Conservation (phyloP, 331 rosid genomes). For the Rhamnella rubrinervis region DNA sequence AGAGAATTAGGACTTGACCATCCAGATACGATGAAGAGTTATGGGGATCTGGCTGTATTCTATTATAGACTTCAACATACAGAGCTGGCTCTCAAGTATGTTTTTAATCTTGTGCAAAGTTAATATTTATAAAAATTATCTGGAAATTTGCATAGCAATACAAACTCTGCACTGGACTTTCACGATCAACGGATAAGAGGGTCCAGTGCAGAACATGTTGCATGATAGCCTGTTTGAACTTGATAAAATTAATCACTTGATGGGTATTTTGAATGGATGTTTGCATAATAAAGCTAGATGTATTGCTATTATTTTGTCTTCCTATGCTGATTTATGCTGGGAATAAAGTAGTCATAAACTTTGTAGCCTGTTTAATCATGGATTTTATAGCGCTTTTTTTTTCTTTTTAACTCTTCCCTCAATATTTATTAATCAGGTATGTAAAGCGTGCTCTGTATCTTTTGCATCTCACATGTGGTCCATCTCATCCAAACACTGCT, state of each 20-base stretch:
- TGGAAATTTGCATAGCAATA: too few relatives aligned
- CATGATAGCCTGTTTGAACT: too few relatives aligned
- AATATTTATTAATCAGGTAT: conserved; percentile 58
- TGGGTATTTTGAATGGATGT: too few relatives aligned
- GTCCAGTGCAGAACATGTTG: too few relatives aligned
- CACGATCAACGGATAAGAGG: too few relatives aligned
- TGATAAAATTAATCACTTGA: too few relatives aligned
- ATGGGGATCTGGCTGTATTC: conserved; percentile 98
- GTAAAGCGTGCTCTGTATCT: conserved; percentile 97
- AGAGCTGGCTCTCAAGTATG: conserved; percentile 96
- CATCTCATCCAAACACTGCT: conserved; percentile 99
- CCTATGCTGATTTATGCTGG: too few relatives aligned
- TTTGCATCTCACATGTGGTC: conserved; percentile 94
- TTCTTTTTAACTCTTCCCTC: neutral
- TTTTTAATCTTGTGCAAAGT: conserved; percentile 20
- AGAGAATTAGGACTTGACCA: conserved; percentile 98
- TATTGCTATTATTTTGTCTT: too few relatives aligned
- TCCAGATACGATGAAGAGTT: conserved; percentile 99
- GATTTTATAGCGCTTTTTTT: neutral
- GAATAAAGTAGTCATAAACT: too few relatives aligned
- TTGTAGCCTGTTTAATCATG: neutral
- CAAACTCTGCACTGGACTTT: too few relatives aligned
- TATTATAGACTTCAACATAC: conserved; percentile 98
- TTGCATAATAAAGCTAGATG: too few relatives aligned
- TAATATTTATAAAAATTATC: conserved; percentile 14